Percentiles rank a stretch among this genome's conserved stretches.
Conservation (phyloP, 1,284 basidiomycete genomes). For the Leucoagaricus sp. region DNA sequence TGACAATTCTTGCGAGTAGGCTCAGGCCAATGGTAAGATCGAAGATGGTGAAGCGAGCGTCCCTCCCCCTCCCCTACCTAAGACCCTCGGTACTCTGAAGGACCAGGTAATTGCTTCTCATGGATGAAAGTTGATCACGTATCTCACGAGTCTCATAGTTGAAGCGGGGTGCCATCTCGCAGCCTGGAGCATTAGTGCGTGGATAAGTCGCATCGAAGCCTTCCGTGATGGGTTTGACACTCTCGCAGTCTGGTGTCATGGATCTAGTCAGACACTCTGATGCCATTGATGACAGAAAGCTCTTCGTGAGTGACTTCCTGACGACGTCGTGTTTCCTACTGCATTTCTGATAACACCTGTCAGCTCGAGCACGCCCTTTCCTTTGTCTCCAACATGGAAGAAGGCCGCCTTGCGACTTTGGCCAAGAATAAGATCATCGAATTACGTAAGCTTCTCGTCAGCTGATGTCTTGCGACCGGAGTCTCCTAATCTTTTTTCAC, state of each 20-base stretch:
- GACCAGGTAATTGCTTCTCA: constrained; percentile 41
- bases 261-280: constrained; percentile 60
- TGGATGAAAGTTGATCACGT: not conserved
- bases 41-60: constrained; percentile 1
- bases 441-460: constrained; percentile 45
- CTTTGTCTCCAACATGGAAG: constrained; percentile 61
- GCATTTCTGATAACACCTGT: not conserved
- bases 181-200: constrained; percentile 44
- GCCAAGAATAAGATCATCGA: constrained; percentile 58
- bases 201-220: constrained; percentile 16
- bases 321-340: not conserved
- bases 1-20: constrained; percentile 2
- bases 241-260: constrained; percentile 49
- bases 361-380: constrained; percentile 71
- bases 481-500: constrained; percentile 9
- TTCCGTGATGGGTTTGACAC: not conserved
- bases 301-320: constrained; percentile 30
- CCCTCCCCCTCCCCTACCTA: constrained; percentile 22
- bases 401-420: constrained; percentile 44
- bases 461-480: not conserved
- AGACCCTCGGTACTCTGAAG: constrained; percentile 43
- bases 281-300: constrained; percentile 62
- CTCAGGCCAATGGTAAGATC: constrained; percentile 20
- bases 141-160: constrained; percentile 33
- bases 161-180: constrained; percentile 42